Evolutionary conservation across 1,284 basidiomycete species (phyloP).

Genomic region (Tilletiaria anomala): DNA sequence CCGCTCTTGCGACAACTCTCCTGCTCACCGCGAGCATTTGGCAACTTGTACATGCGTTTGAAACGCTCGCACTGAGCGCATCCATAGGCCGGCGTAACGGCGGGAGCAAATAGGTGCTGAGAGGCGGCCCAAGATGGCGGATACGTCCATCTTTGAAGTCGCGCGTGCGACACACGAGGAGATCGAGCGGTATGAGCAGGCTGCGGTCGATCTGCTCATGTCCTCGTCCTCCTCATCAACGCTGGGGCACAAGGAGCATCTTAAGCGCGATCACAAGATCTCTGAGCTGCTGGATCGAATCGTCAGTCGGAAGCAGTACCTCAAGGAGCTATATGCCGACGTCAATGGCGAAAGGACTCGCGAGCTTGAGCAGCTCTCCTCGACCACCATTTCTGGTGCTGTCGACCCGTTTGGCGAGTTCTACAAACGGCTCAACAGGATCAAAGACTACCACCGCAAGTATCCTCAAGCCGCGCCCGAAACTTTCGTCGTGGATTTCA

Average conservation of each 20-base stretch:
- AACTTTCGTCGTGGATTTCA: constrained; percentile 28
- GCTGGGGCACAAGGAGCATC: constrained; percentile 43
- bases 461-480: constrained; percentile 61
- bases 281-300: constrained; percentile 72
- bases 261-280: constrained; percentile 73
- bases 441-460: constrained; percentile 88
- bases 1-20: no score
- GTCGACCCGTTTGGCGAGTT: constrained; percentile 45
- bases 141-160: constrained; percentile 73
- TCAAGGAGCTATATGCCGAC: constrained; percentile 41
- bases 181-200: constrained; percentile 66
- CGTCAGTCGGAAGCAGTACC: constrained; percentile 47
- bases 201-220: constrained; percentile 45
- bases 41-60: no score
- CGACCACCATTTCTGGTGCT: constrained; percentile 38
- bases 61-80: no score
- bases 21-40: no score
- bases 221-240: constrained; percentile 16
- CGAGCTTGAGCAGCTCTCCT: constrained; percentile 44
- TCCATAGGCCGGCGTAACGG: no score
- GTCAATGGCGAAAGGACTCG: constrained; percentile 38
- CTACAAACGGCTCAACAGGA: constrained; percentile 78
- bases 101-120: no score
- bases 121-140: constrained; percentile 27
- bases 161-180: constrained; percentile 91